Conservation (phyloP, 805 yeast species). For the Teunomyces funiuensis region DNA sequence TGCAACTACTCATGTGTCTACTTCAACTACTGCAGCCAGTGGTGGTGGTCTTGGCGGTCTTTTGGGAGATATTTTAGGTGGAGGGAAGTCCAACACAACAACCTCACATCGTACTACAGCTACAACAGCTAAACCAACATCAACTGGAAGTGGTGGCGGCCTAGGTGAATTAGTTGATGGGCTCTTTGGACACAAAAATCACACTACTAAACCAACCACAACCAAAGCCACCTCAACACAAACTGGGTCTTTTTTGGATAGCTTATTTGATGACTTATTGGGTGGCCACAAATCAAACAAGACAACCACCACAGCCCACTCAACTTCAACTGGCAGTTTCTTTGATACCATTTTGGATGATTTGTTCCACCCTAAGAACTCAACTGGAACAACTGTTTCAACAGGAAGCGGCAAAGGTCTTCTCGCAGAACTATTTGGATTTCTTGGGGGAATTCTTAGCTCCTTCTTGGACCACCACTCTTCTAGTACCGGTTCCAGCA, state of each 20-base stretch:
- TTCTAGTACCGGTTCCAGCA: slow-evolving; percentile 8
- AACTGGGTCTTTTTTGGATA: slow-evolving; percentile 10
- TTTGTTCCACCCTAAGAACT: slow-evolving; percentile 12
- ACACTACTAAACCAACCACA: slow-evolving; percentile 5
- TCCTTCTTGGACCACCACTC: slow-evolving; percentile 8
- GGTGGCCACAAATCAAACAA: slow-evolving; percentile 7
- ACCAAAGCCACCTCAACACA: slow-evolving; percentile 10
- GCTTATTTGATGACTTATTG: slow-evolving; percentile 14
- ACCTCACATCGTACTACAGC: slow-evolving; percentile 7
- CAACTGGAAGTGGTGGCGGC: slow-evolving; percentile 8
- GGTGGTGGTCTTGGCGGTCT: slow-evolving; percentile 9
- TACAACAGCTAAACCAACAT: slow-evolving; percentile 9
- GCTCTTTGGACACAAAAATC: slow-evolving; percentile 10
- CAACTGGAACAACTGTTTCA: slow-evolving; percentile 11
- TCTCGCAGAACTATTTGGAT: slow-evolving; percentile 13
- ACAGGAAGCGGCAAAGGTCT: slow-evolving; percentile 11
- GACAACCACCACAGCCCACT: slow-evolving; percentile 6
- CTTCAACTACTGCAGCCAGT: slow-evolving; percentile 9
- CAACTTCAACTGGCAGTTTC: slow-evolving; percentile 8
- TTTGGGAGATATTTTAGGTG: slow-evolving; percentile 7
- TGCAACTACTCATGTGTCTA: too few species aligned
- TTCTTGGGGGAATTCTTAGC: slow-evolving; percentile 11
- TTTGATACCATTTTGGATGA: slow-evolving; percentile 13
- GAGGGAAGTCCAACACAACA: slow-evolving; percentile 4
- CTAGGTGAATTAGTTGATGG: slow-evolving; percentile 12